Evolutionary conservation across 257 asterid species (phyloP).

Genomic region (Nicotiana noctiflora): DNA sequence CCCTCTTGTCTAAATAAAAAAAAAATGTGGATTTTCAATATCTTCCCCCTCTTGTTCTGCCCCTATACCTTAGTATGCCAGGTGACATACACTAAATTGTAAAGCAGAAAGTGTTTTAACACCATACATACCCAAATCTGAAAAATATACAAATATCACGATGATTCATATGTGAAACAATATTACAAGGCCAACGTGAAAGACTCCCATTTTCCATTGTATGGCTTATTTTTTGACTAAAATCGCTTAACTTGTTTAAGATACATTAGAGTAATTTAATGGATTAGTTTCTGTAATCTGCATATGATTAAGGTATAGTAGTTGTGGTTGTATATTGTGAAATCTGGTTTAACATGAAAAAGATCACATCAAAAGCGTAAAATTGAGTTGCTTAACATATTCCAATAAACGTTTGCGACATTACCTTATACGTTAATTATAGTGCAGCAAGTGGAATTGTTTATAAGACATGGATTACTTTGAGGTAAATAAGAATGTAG

Average conservation of each 20-base stretch:
- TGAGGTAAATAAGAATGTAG: too few species aligned
- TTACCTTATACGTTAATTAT: too few species aligned
- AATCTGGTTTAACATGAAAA: not conserved
- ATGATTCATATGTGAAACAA: not conserved
- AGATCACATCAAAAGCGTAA: not conserved
- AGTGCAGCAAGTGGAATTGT: too few species aligned
- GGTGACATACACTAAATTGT: not conserved
- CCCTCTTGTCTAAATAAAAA: too few species aligned
- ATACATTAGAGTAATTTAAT: not conserved
- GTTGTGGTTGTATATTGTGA: not conserved
- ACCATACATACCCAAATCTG: not conserved
- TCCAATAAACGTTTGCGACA: not conserved
- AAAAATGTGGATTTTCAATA: not conserved
- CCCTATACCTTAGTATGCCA: too few species aligned
- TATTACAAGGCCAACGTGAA: not conserved
- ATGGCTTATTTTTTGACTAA: not conserved
- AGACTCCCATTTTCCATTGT: not conserved
- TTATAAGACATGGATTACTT: too few species aligned
- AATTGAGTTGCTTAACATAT: not conserved
- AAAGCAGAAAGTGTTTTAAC: not conserved
- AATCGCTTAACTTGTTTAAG: not conserved
- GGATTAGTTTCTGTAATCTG: not conserved
- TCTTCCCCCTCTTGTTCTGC: not conserved
- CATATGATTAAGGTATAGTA: not conserved
- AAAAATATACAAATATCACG: not conserved